A percentile compares a stretch with the other conserved stretches of the same genome.
These are phyloP conservation scores for Coleophoma eucalyptorum DNA, from an alignment of 2,329 filamentous ascomycete genomes.

Conservation along the genomic window DNA sequence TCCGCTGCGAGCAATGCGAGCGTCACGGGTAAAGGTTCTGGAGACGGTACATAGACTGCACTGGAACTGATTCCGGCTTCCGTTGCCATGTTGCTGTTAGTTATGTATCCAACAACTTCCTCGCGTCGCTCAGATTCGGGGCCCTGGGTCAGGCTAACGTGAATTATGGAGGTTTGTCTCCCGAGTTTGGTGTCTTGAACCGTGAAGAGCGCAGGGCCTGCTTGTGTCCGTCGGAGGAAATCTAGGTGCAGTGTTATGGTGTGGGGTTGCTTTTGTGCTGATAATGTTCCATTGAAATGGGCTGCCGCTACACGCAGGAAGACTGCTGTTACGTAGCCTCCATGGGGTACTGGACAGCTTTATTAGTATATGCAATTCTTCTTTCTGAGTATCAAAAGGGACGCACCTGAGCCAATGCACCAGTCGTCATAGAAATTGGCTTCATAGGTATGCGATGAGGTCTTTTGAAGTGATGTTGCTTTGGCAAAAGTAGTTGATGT, in stretches of 20 bases:
- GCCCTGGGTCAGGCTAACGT: conserved; percentile 53
- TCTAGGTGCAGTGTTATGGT: conserved; percentile 62
- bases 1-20: conserved; percentile 35
- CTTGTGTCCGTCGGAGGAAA: conserved; percentile 60
- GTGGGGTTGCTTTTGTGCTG: conserved; percentile 55
- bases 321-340: conserved; percentile 63
- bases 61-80: conserved; percentile 53
- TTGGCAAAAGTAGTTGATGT: conserved; percentile 32
- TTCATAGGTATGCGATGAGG: conserved; percentile 54
- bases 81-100: conserved; percentile 55
- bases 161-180: conserved; percentile 57
- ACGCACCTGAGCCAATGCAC: conserved; percentile 60
- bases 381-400: background rate
- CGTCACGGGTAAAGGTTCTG: conserved; percentile 31
- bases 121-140: conserved; percentile 38
- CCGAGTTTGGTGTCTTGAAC: conserved; percentile 64
- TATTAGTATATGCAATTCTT: conserved; percentile 1
- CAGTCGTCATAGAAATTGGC: conserved; percentile 53
- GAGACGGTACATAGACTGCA: conserved; percentile 48
- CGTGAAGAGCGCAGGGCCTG: conserved; percentile 50
- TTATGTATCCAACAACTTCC: conserved; percentile 62
- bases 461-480: conserved; percentile 42
- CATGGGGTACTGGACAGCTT: conserved; percentile 59
- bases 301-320: conserved; percentile 55
- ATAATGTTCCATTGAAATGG: conserved; percentile 56